These are phyloP conservation scores for Ophiostoma australiae DNA, from an alignment of 2,329 filamentous ascomycete species.

Conservation along the genomic window DNA sequence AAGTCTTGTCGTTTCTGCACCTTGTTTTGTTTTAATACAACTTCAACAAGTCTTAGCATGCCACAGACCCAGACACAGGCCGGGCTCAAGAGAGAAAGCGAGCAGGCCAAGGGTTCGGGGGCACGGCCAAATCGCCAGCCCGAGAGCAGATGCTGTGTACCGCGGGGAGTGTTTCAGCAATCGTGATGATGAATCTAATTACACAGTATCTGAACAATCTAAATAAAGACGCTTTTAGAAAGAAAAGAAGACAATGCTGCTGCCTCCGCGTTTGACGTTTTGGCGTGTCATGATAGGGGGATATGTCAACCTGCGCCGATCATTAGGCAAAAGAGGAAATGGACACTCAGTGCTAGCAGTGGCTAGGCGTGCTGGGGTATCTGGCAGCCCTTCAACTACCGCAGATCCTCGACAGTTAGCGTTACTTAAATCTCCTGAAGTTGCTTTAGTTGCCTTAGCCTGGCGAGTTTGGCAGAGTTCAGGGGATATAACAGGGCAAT, in stretches of 20 bases:
- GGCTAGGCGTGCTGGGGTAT: not conserved
- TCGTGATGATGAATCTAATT: not conserved
- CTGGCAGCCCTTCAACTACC: not conserved
- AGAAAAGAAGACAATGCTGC: not conserved
- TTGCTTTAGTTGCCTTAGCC: not conserved
- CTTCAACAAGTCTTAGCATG: not conserved
- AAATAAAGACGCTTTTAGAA: not conserved
- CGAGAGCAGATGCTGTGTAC: not conserved
- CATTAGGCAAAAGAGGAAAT: not conserved
- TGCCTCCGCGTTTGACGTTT: not conserved
- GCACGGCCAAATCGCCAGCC: not conserved
- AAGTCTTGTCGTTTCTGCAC: not conserved
- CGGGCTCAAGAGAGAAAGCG: not conserved
- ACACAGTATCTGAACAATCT: not conserved
- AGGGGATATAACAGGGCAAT: not conserved
- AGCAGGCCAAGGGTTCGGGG: conserved; percentile 12
- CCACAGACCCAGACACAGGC: not conserved
- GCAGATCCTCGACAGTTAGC: not conserved
- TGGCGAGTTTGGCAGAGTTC: not conserved
- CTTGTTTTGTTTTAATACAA: not conserved
- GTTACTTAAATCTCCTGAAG: not conserved
- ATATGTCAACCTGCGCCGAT: not conserved
- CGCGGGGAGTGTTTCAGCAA: not conserved
- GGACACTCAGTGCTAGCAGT: not conserved
- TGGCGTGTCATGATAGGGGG: not conserved